Evolutionary conservation across 1,284 basidiomycete species (phyloP).

Genomic region (Phaffia rhodozyma): DNA sequence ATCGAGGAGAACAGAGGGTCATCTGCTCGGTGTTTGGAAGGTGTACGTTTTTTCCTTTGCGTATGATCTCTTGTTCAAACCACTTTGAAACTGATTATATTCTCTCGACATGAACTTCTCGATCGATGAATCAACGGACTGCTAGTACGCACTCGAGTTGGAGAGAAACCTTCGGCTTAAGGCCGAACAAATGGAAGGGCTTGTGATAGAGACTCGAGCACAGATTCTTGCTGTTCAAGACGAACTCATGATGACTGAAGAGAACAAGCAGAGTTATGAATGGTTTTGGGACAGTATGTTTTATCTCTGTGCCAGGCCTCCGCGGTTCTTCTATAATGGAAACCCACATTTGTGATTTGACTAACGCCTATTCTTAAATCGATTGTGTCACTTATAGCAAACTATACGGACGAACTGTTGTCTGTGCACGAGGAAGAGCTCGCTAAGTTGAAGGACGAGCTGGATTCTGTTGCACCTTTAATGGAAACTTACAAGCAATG

Average conservation of each 20-base stretch:
- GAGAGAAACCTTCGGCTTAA: slow-evolving; percentile 81
- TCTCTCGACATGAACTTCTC: not conserved
- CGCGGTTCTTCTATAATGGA: not conserved
- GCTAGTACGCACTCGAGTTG: slow-evolving; percentile 71
- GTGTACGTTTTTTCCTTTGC: slow-evolving; percentile 22
- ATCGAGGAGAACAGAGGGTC: slow-evolving; percentile 65
- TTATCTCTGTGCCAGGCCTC: slow-evolving; percentile 18
- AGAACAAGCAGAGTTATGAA: slow-evolving; percentile 67
- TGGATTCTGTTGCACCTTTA: slow-evolving; percentile 60
- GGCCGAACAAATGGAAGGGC: slow-evolving; percentile 71
- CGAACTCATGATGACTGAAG: slow-evolving; percentile 69
- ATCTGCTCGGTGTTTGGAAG: slow-evolving; percentile 56
- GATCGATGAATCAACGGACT: too few species aligned
- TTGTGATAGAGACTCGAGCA: slow-evolving; percentile 67
- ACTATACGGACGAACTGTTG: slow-evolving; percentile 78
- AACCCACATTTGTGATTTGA: not conserved
- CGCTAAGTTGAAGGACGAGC: slow-evolving; percentile 63
- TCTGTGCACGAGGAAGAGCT: slow-evolving; percentile 81
- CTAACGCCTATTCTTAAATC: not conserved
- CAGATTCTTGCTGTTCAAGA: slow-evolving; percentile 78
- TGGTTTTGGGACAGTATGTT: slow-evolving; percentile 64
- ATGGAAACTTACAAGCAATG: slow-evolving; percentile 73
- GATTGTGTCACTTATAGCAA: slow-evolving; percentile 44
- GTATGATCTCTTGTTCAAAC: not conserved
- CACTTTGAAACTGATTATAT: not conserved